Evolutionary conservation across 805 yeast species (phyloP), one percentile per base, ranked within the genome.

Genomic region (Lachancea quebecensis): DNA sequence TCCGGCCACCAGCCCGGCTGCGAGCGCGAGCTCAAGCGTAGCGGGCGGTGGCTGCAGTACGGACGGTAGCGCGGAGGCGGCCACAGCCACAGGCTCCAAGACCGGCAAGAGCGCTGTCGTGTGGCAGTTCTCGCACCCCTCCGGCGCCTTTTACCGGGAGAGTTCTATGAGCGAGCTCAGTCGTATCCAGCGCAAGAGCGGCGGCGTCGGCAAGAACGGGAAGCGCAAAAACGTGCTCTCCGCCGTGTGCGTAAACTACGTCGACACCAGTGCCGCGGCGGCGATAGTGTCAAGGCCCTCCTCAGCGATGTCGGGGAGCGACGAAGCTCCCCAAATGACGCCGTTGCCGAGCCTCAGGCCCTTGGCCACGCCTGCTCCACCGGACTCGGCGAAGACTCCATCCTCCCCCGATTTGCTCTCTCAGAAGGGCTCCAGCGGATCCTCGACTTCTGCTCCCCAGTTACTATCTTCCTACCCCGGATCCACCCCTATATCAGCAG

Each of bases 61-160:
- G 25, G 40, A 12, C 9, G 33, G 33, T 5, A 30, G 33, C 33
- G 33, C 33, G 33, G 33, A 9, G 8, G 32, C 17, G 33, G 12
- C 31, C 15, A 31, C 42, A 17, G 38, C 39, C 10, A 35, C 40
- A 14, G 44, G 46, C 35, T 45, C 47, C 14, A 54, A 50, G 36
- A 30, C 49, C 17, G 42, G 25, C 33, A 33, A 34, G 27, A 15
- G 25, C n/a, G 40, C 47, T 4, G 48, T 50, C 8, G 45, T 48
- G 31, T 64, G 68, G 68, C 49, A 48, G 33, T 64, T 64, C 44
- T 50, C 55, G 12, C 68, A 64, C 47, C 65, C 64, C 30, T 52
- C 63, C 6, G 60, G 60, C 3, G 38, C 38, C 16, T 60, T 59
- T 39, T 50, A 47, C 36, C 56, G 55, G 33, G 53, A 51, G 33